Evolutionary conservation across 1,139 yeast genomes (phyloP).

Genomic region (Kurtzmaniella quercitrusa): DNA sequence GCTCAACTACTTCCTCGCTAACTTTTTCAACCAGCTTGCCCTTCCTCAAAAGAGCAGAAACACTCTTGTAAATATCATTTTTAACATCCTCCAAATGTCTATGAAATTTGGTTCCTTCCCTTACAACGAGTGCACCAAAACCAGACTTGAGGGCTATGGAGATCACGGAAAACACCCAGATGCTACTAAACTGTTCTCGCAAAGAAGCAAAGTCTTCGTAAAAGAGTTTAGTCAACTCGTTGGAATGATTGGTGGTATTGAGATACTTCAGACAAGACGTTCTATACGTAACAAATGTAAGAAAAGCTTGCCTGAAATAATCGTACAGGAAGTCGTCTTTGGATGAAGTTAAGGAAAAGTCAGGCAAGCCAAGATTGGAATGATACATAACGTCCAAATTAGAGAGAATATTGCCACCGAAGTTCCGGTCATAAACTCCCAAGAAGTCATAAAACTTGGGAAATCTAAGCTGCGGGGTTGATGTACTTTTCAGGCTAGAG

Average conservation of each 20-base stretch:
- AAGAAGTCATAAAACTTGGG: slow-evolving; percentile 21
- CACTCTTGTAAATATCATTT: neutral
- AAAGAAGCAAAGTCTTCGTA: slow-evolving; percentile 3
- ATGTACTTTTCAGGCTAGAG: slow-evolving; percentile 11
- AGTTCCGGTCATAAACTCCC: slow-evolving; percentile 1
- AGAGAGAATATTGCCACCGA: neutral
- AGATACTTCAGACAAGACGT: neutral
- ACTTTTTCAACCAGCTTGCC: neutral
- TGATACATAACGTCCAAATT: slow-evolving; percentile 5
- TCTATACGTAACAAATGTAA: slow-evolving; percentile 1
- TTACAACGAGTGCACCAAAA: neutral
- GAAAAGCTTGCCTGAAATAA: slow-evolving; percentile 8
- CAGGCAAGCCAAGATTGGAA: slow-evolving; percentile 6
- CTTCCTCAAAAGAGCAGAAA: neutral
- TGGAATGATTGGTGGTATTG: neutral
- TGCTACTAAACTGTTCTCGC: neutral
- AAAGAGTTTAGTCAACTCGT: slow-evolving; percentile 10
- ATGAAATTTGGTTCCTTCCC: neutral
- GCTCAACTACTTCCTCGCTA: neutral
- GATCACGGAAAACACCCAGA: neutral
- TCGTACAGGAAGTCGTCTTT: slow-evolving; percentile 3
- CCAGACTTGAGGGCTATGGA: neutral
- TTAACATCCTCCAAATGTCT: neutral
- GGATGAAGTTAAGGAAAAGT: neutral
- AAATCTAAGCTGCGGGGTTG: slow-evolving; percentile 22